Evolutionary conservation across 768 basidiomycete species (phyloP).

Genomic region (Suillus cothurnatus): DNA sequence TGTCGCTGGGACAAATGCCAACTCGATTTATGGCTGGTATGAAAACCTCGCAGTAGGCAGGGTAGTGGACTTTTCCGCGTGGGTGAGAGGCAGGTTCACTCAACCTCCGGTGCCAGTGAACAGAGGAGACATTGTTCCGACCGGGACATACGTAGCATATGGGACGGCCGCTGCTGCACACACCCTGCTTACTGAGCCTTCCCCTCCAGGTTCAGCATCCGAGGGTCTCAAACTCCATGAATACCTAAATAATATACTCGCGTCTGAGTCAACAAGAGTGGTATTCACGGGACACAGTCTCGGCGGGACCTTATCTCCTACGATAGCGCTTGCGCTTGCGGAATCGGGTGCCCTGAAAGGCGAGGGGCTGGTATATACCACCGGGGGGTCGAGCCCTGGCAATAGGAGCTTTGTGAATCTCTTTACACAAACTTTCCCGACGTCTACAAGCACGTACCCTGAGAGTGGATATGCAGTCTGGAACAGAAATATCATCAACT

Average conservation of each 20-base stretch:
- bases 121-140: background rate
- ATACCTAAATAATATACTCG: background rate
- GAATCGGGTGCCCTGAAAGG: background rate
- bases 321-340: slow-evolving; percentile 17
- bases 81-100: slow-evolving; percentile 12
- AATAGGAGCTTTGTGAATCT: slow-evolving; percentile 10
- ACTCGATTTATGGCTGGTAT: slow-evolving; percentile 1
- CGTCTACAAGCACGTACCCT: background rate
- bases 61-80: slow-evolving; percentile 15
- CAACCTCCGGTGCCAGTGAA: background rate
- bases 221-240: slow-evolving; percentile 9
- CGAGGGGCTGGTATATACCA: slow-evolving; percentile 10
- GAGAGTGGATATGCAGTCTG: slow-evolving; percentile 11
- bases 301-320: slow-evolving; percentile 14
- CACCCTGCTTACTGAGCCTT: slow-evolving; percentile 7
- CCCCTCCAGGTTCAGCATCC: slow-evolving; percentile 1
- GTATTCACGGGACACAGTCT: slow-evolving; percentile 17
- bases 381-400: slow-evolving; percentile 17
- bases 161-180: slow-evolving; percentile 5
- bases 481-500: slow-evolving; percentile 24
- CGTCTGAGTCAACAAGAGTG: background rate
- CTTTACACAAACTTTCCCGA: slow-evolving; percentile 9
- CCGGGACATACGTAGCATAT: background rate
- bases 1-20: slow-evolving; percentile 14
- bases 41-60: slow-evolving; percentile 12